Evolutionary conservation across 2,329 filamentous ascomycete genomes (phyloP), one percentile per base, ranked within the genome.

Genomic region (Colletotrichum limetticola): DNA sequence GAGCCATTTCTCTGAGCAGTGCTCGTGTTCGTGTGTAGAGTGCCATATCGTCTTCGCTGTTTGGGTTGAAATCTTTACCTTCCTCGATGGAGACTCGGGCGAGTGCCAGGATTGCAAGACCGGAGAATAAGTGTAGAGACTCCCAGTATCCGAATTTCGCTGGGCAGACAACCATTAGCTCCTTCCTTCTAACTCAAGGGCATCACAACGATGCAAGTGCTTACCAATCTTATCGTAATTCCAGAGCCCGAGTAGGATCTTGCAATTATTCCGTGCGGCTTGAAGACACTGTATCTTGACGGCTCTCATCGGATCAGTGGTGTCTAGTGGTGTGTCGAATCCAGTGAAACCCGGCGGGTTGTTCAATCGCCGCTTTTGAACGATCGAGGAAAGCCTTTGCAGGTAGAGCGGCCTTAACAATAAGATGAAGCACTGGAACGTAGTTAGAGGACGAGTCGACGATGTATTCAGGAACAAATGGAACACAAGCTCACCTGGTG

Each of bases 91-190:
- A 32, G 65, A 66, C 61, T 9, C 55, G 69, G 1, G 76, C 69
- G 5, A 78, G 61, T 2, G 67, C 57, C 24, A 77, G 65, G 9
- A 79, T 76, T 9, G 74, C 74, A 0, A 78, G 59, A 55, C 75
- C 65, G 0, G 78, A 78, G 59, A 79, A 78, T 4, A 79, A 71
- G 35, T 78, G 77, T 11, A 78, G 73, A 1, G 76, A 76, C 24
- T 78, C 75, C 75, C 76, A 79, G 28, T 77, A 78, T 5, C 77
- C 76, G 19, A 76, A 78, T 37, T 76, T 76, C 1, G 76, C 77
- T 76, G 4, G 6, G 42, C 8, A n/a, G 3, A 49, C 42, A 49
- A 19, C 1, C 8, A 12, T 52, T 14, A n/a, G 8, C 0, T 19
- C 1, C 0, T 22, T 6, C 60, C 1, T 49, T 30, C 59, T 49